Base-by-base conservation (phyloP, 2,329 filamentous ascomycete genomes). In the Lasiodiplodia hormozganensis region DNA sequence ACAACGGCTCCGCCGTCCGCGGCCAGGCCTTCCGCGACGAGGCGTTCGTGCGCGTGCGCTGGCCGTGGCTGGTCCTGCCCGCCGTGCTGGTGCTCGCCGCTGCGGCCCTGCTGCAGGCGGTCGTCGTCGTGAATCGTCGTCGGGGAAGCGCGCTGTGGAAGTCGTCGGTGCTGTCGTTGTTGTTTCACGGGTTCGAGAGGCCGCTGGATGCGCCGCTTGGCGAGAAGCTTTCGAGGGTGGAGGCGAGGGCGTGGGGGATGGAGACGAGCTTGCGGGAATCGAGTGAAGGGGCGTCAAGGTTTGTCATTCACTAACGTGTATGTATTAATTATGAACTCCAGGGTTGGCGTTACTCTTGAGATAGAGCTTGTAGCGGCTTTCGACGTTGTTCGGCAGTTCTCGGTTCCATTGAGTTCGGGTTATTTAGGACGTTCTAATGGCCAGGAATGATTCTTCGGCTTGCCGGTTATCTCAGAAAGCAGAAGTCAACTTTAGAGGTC, bases 101-200 rank as follows among this genome's bases (percentile, higher is more conserved):
- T 4, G 53, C 16, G 8, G 28, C 14, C 11, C 6, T 36, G 28
- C 31, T 56, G 25, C 14, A 10, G 6, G 53, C 14, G 6, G 14
- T 2, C 10, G 53, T 36, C 14, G 53, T 34, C 14, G 53, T 34
- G 31, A 36, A n/a, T 18, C 5, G 16, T 11, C 5, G 28, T 16
- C 14, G 53, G 6, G 28, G 28, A 1, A 12, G 28, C 3, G 31
- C 31, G 25, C 11, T 56, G 28, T 56, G 53, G 53, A 56, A 56
- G 53, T 56, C 53, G 25, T 56, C 53, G 18, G 28, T 56, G 21
- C 28, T 56, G 53, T 31, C 53, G 28, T 23, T 56, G 28, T 16
- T 56, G 53, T 56, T 56, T 36, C 28, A 56, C 34, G 53, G 53
- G 53, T 56, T 56, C 16, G 53, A 56, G 28, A 36, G 18, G 28